Conservation (phyloP, 495 filamentous ascomycete genomes). For the Podospora tetraspora region DNA sequence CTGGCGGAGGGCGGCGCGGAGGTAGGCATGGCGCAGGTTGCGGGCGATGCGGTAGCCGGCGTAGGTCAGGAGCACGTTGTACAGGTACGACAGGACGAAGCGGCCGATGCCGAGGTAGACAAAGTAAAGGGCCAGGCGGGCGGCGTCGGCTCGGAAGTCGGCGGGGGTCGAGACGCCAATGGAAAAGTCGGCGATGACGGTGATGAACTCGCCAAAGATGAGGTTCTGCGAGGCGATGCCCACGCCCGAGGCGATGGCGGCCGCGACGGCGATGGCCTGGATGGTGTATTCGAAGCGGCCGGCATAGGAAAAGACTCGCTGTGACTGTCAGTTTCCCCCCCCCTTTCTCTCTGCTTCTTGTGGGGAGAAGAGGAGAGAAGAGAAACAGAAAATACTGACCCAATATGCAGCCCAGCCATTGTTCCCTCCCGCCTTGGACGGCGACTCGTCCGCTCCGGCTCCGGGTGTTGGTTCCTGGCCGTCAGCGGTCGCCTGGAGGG, state of each 20-base stretch:
- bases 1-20: slow-evolving; percentile 32
- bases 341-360: neutral
- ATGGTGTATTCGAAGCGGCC: slow-evolving; percentile 15
- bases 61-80: slow-evolving; percentile 21
- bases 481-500: neutral
- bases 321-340: neutral
- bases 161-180: neutral
- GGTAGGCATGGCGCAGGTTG: slow-evolving; percentile 34
- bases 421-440: slow-evolving; percentile 2
- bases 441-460: neutral
- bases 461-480: neutral
- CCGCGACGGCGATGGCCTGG: slow-evolving; percentile 15
- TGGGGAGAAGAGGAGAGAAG: neutral
- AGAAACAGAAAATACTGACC: neutral
- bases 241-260: slow-evolving; percentile 28
- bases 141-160: slow-evolving; percentile 14
- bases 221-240: slow-evolving; percentile 35
- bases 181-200: slow-evolving; percentile 23
- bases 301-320: slow-evolving; percentile 25
- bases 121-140: slow-evolving; percentile 38
- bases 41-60: slow-evolving; percentile 26
- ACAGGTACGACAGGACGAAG: slow-evolving; percentile 44
- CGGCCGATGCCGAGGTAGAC: slow-evolving; percentile 52
- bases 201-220: slow-evolving; percentile 32
- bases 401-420: slow-evolving; percentile 15